Percentiles rank a stretch among this genome's conserved stretches.
phyloP scores from a whole-genome alignment of 2,329 filamentous ascomycete species.

The Ophiostoma triangulosporum region DNA sequence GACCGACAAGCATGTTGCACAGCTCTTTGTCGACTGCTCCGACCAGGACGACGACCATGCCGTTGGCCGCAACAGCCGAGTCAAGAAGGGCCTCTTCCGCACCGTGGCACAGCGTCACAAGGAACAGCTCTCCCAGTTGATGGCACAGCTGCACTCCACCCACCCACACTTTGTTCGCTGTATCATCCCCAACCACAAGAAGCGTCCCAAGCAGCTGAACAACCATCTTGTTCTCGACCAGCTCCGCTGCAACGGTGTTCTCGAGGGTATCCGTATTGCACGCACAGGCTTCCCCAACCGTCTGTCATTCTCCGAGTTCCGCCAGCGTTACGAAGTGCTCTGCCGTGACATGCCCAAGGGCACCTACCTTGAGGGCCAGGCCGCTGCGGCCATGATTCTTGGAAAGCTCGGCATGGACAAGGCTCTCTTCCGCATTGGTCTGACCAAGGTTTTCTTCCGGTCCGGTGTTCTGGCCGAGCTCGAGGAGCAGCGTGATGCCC shows the following conservation, averaged over 20 bases:
- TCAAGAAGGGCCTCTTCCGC: constrained; percentile 94
- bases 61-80: constrained; percentile 57
- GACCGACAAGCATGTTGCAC: constrained; percentile 67
- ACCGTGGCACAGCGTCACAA: constrained; percentile 96
- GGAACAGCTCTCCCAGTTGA: constrained; percentile 91
- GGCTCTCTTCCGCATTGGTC: constrained; percentile 77
- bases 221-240: constrained; percentile 91
- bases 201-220: constrained; percentile 83
- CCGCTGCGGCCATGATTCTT: constrained; percentile 71
- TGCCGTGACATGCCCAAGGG: constrained; percentile 36
- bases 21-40: constrained; percentile 73
- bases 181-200: constrained; percentile 96
- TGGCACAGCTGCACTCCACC: constrained; percentile 86
- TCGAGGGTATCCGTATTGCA: constrained; percentile 97
- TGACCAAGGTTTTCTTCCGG: constrained; percentile 97
- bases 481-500: constrained; percentile 83
- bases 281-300: constrained; percentile 94
- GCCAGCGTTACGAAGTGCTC: constrained; percentile 89
- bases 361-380: constrained; percentile 73
- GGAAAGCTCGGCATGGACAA: constrained; percentile 77
- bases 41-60: constrained; percentile 59
- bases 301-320: constrained; percentile 82
- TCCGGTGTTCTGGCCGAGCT: constrained; percentile 91
- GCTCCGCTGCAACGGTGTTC: constrained; percentile 93
- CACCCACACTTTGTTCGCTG: constrained; percentile 98